A percentile compares a stretch with the other conserved stretches of the same genome.
phyloP scores from a whole-genome alignment of 352 stramenopile species.

The Hyphochytrium catenoides region DNA sequence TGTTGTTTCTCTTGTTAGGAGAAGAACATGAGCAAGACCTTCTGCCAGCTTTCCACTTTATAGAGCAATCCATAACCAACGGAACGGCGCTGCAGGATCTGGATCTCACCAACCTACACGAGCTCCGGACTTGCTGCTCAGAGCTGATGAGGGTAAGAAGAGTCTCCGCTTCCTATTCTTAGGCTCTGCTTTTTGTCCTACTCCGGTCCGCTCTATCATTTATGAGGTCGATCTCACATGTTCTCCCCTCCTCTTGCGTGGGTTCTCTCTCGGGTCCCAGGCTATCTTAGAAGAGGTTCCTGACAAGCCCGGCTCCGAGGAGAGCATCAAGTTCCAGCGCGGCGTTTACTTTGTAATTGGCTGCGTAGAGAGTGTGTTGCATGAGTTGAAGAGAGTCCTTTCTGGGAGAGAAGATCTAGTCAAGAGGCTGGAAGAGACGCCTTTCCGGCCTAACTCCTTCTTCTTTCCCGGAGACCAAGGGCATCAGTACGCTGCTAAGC shows the following conservation, averaged over 20 bases:
- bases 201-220: too few relatives aligned
- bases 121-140: constrained; percentile 3
- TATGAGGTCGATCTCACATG: too few relatives aligned
- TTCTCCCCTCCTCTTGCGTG: too few relatives aligned
- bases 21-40: constrained; percentile 10
- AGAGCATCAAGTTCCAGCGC: constrained; percentile 10
- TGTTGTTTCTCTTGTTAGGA: constrained; percentile 8
- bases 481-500: constrained; percentile 5
- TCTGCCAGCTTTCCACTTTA: constrained; percentile 9
- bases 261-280: too few relatives aligned
- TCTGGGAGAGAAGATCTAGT: constrained; percentile 6
- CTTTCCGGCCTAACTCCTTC: constrained; percentile 9
- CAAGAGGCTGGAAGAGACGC: constrained; percentile 7
- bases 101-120: constrained; percentile 7
- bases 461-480: constrained; percentile 8
- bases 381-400: constrained; percentile 4
- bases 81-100: constrained; percentile 6
- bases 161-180: too few relatives aligned
- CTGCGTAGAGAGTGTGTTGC: constrained; percentile 5
- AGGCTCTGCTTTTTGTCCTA: too few relatives aligned
- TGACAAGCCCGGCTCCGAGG: constrained; percentile 3
- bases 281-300: constrained; percentile 11
- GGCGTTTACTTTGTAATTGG: constrained; percentile 8
- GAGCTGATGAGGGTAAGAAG: too few relatives aligned
- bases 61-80: constrained; percentile 8